Percentiles rank a stretch among this genome's conserved stretches.
These are phyloP conservation scores for Cystobasidium sp. DNA, from an alignment of 1,284 basidiomycete genomes.

Conservation along the genomic window DNA sequence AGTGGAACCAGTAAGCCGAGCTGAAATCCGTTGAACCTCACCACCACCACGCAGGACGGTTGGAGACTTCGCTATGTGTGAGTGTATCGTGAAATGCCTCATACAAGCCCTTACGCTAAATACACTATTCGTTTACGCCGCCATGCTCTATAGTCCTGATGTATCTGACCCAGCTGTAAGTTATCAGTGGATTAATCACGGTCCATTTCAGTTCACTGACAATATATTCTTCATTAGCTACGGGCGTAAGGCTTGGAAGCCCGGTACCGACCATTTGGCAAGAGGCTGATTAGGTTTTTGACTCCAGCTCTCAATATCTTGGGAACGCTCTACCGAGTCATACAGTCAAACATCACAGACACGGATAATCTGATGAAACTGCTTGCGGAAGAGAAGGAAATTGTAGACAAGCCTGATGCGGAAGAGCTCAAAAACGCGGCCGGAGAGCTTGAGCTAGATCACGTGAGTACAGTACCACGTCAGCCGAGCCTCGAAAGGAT, in stretches of 20 bases:
- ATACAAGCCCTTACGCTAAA: conserved; percentile 43
- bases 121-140: background rate
- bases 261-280: background rate
- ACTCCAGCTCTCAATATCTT: conserved; percentile 43
- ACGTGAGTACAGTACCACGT: conserved; percentile 35
- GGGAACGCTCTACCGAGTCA: conserved; percentile 54
- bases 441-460: conserved; percentile 77
- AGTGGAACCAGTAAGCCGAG: background rate
- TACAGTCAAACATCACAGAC: conserved; percentile 66
- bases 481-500: conserved; percentile 41
- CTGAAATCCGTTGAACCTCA: background rate
- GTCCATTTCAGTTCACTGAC: background rate
- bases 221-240: background rate
- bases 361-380: conserved; percentile 74
- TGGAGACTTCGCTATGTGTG: conserved; percentile 74
- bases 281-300: too few species aligned
- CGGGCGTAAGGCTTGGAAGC: conserved; percentile 8
- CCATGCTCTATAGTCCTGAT: conserved; percentile 33
- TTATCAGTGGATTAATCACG: conserved; percentile 57
- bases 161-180: conserved; percentile 65
- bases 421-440: conserved; percentile 65
- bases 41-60: conserved; percentile 42
- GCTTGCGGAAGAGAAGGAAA: conserved; percentile 74
- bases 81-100: conserved; percentile 75
- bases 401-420: conserved; percentile 77